phyloP scores from a whole-genome alignment of 2,329 filamentous ascomycete species.

The Setomelanomma holmii region DNA sequence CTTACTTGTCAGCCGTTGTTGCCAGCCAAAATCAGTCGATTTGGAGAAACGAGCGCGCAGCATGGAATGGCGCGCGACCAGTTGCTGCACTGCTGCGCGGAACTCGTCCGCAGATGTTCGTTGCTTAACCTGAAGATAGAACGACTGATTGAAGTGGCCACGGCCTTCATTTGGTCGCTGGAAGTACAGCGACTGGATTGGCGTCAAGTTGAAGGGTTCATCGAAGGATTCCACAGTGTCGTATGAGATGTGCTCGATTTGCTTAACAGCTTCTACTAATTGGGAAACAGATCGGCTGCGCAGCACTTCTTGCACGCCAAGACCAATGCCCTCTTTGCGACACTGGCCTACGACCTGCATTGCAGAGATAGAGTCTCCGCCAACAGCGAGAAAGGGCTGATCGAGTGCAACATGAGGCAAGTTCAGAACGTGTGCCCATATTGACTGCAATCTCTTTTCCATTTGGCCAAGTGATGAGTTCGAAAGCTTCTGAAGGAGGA shows the following conservation, averaged over 20 bases:
- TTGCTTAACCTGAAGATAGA: conserved; percentile 39
- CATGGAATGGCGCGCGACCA: conserved; percentile 43
- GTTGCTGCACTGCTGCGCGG: conserved; percentile 28
- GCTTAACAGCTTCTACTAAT: conserved; percentile 32
- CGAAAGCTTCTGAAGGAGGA: neutral
- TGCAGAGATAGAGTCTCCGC: conserved; percentile 59
- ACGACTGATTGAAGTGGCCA: conserved; percentile 46
- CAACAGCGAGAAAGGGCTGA: conserved; percentile 52
- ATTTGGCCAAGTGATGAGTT: conserved; percentile 8
- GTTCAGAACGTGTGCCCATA: conserved; percentile 43
- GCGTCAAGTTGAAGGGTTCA: conserved; percentile 39
- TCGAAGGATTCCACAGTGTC: conserved; percentile 34
- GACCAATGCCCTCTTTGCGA: conserved; percentile 53
- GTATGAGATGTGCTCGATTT: conserved; percentile 22
- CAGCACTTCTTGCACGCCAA: conserved; percentile 58
- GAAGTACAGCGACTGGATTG: conserved; percentile 44
- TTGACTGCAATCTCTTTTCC: conserved; percentile 29
- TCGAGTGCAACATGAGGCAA: conserved; percentile 36
- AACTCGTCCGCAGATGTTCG: conserved; percentile 33
- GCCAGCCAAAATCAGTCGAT: conserved; percentile 34
- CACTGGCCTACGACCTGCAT: conserved; percentile 59
- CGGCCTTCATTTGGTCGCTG: conserved; percentile 39
- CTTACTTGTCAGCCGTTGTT: conserved; percentile 41
- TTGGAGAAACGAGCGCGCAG: conserved; percentile 38
- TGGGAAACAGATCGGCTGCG: conserved; percentile 55